Evolutionary conservation across 2,329 filamentous ascomycete species (phyloP), one percentile per base, ranked within the genome.

Genomic region (Nothophaeocryptopus gaeumannii): DNA sequence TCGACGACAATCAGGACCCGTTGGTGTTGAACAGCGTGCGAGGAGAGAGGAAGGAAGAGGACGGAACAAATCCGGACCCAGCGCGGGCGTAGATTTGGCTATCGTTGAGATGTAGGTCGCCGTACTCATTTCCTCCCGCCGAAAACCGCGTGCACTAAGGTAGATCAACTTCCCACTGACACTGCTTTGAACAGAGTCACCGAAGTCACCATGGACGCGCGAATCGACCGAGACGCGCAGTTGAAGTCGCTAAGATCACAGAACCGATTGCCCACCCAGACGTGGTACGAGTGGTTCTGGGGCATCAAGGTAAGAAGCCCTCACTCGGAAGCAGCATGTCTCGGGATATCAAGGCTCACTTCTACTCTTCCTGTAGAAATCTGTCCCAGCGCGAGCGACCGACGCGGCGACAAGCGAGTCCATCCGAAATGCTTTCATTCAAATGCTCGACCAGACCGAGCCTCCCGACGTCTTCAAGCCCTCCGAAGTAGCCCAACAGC

Each of bases 401-500:
- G 63, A 65, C 29, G 62, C 62, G 38, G 55, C 56, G 7, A 61
- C 58, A 16, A 54, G 61, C 39, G 58, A 61, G n/a, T 48, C 53
- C 10, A 41, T 67, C 5, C 57, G 56, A 26, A 50, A 37, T 2
- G 55, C 61, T 16, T 65, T 67, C 40, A 48, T 48, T n/a, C 51
- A 58, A 14, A 53, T 64, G 45, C 56, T 67, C 5, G 64, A 66
- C 46, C 59, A 59, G 32, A 57, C 55, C 11, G 63, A 66, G 41
- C 66, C 66, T 16, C 77, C 76, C 5, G 76, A 75, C 48, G 76
- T 75, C 1, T 73, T 78, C 56, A 78, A 76, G 58, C 74, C 74
- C 7, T 76, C 74, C 11, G 75, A 78, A 55, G 68, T 78, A 26
- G 73, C 75, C 1, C 67, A 72, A 29, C 67, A 71, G 3, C 59